Percentiles rank a stretch among this genome's conserved stretches.
phyloP scores from a whole-genome alignment of 2,329 filamentous ascomycete species.

The Periconia digitata region DNA sequence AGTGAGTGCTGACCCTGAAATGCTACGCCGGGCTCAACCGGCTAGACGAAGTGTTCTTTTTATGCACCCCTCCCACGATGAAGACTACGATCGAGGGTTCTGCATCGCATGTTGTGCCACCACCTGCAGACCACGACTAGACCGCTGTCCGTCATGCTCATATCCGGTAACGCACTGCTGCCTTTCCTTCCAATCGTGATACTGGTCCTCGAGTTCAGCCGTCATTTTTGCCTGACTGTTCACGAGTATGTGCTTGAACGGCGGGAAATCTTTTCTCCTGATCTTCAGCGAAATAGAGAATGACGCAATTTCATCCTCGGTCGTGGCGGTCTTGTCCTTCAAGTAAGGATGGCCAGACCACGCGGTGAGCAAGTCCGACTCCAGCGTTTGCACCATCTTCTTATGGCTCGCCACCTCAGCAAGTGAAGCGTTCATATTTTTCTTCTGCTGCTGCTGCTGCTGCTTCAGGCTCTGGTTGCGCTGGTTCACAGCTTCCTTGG shows the following conservation, averaged over 20 bases:
- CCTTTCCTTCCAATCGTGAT: constrained; percentile 14
- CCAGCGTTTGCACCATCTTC: constrained; percentile 15
- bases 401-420: constrained; percentile 9
- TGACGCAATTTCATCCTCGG: constrained; percentile 12
- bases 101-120: constrained; percentile 12
- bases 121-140: constrained; percentile 9
- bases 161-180: constrained; percentile 6
- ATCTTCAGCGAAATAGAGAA: constrained; percentile 16
- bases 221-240: constrained; percentile 10
- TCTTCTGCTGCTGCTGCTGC: constrained; percentile 17
- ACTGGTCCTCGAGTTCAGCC: constrained; percentile 10
- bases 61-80: not conserved
- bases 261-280: constrained; percentile 12
- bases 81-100: not conserved
- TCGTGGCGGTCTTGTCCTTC: constrained; percentile 9
- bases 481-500: constrained; percentile 15
- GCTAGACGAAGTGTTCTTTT: too few relatives aligned
- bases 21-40: too few relatives aligned
- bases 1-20: too few relatives aligned
- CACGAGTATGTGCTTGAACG: constrained; percentile 5
- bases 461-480: constrained; percentile 12
- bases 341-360: constrained; percentile 15
- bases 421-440: constrained; percentile 16
- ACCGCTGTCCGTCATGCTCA: constrained; percentile 17
- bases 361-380: constrained; percentile 14